A percentile compares a stretch with the other conserved stretches of the same genome.
phyloP scores from a whole-genome alignment of 805 yeast genomes.

The Metschnikowia kunwiensis region DNA sequence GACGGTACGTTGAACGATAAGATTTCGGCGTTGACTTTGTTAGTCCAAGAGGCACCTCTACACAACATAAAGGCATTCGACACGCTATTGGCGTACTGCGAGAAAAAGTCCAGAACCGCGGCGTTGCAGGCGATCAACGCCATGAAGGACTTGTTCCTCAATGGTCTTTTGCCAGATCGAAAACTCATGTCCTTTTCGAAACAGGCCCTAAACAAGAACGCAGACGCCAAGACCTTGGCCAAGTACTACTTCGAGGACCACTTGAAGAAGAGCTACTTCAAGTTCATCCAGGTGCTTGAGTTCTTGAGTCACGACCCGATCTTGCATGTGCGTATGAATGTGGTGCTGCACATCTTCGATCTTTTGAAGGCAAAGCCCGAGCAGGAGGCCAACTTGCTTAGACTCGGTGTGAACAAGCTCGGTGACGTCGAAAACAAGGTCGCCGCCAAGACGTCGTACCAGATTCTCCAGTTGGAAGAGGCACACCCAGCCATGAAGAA shows the following conservation, averaged over 20 bases:
- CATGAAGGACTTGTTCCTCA: constrained; percentile 79
- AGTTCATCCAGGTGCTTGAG: constrained; percentile 74
- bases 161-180: constrained; percentile 83
- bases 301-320: constrained; percentile 86
- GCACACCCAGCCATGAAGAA: constrained; percentile 95
- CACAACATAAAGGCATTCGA: constrained; percentile 85
- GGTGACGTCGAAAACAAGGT: constrained; percentile 94
- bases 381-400: constrained; percentile 88
- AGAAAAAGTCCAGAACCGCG: constrained; percentile 89
- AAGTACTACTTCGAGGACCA: constrained; percentile 86
- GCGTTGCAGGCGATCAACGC: constrained; percentile 89
- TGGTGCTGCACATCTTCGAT: constrained; percentile 74
- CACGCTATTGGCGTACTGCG: constrained; percentile 71
- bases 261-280: constrained; percentile 72
- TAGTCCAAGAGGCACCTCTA: constrained; percentile 92
- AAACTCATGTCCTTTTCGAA: constrained; percentile 77
- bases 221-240: constrained; percentile 52
- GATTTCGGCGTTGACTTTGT: constrained; percentile 87
- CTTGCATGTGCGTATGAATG: constrained; percentile 76
- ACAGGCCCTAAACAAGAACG: constrained; percentile 50
- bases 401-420: constrained; percentile 86
- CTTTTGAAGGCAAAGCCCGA: constrained; percentile 85
- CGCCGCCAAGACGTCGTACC: constrained; percentile 81
- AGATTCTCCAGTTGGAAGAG: constrained; percentile 75
- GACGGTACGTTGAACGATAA: constrained; percentile 95